phyloP scores from a whole-genome alignment of 768 basidiomycete species.

The Ramaria sp. region DNA sequence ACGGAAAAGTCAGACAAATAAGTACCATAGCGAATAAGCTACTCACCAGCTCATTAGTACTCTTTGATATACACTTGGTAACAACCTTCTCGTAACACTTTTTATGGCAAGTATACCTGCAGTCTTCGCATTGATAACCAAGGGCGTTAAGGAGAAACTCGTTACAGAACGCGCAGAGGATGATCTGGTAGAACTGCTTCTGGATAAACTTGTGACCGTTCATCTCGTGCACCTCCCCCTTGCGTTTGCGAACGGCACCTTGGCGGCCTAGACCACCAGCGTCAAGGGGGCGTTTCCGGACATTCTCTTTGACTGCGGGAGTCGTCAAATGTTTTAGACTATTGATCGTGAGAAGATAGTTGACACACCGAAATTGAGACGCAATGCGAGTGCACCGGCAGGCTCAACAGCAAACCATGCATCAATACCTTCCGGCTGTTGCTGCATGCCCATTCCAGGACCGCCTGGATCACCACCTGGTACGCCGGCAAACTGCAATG shows the following conservation, averaged over 20 bases:
- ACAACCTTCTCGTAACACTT: slow-evolving; percentile 98
- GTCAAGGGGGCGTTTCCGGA: slow-evolving; percentile 91
- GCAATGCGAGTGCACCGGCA: slow-evolving; percentile 82
- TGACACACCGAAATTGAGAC: slow-evolving; percentile 82
- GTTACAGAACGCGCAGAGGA: slow-evolving; percentile 95
- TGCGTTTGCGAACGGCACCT: slow-evolving; percentile 95
- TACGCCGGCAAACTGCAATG: slow-evolving; percentile 27
- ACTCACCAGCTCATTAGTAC: slow-evolving; percentile 76
- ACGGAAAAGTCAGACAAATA: background rate
- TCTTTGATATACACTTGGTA: slow-evolving; percentile 98
- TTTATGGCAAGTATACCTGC: slow-evolving; percentile 97
- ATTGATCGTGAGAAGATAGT: background rate
- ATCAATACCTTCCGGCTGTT: slow-evolving; percentile 68
- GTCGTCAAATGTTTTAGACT: slow-evolving; percentile 8
- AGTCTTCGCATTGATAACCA: slow-evolving; percentile 99
- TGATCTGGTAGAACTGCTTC: slow-evolving; percentile 96
- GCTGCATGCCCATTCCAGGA: slow-evolving; percentile 2
- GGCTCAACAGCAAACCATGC: slow-evolving; percentile 98
- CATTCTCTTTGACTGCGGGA: slow-evolving; percentile 86
- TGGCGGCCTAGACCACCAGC: slow-evolving; percentile 71
- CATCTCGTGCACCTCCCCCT: slow-evolving; percentile 98
- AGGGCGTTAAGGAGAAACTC: slow-evolving; percentile 95
- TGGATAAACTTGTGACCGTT: slow-evolving; percentile 98
- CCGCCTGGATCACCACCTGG: slow-evolving; percentile 15
- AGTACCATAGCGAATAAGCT: background rate